These are phyloP conservation scores for Cyanidium caldarium DNA, from an alignment of 23 red algal species.

Conservation along the genomic window DNA sequence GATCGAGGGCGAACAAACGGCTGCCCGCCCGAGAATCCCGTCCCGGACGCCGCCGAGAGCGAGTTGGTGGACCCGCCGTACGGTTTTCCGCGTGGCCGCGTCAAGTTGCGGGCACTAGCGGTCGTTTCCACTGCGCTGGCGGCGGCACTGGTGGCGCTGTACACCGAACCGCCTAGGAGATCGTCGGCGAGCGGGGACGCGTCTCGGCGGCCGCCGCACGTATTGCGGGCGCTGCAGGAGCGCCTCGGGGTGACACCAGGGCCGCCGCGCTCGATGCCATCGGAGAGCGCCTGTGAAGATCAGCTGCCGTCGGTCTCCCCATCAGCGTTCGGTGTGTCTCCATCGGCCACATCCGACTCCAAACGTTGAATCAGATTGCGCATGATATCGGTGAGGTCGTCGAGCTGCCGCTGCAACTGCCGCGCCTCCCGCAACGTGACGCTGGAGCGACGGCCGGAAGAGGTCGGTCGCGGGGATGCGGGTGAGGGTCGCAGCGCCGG, in stretches of 20 bases:
- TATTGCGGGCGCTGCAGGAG: background rate
- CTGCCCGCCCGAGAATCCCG: background rate
- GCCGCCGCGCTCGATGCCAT: no score
- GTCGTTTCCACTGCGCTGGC: background rate
- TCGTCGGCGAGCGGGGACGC: background rate
- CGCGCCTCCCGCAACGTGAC: background rate
- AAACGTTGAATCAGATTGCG: constrained; percentile 2
- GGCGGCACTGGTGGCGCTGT: background rate
- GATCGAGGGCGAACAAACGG: background rate
- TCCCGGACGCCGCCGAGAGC: no score
- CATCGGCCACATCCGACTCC: background rate
- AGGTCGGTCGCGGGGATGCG: background rate
- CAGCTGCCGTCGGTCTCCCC: no score
- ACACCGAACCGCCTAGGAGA: background rate
- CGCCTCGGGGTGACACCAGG: no score
- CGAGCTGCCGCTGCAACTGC: background rate
- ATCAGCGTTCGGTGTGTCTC: background rate
- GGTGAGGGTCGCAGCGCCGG: background rate
- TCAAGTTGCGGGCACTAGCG: background rate
- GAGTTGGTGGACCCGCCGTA: background rate
- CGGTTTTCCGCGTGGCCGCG: background rate
- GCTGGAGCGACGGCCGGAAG: background rate
- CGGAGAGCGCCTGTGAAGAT: no score
- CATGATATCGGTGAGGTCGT: background rate
- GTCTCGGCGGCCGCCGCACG: background rate